These are phyloP conservation scores for Acacia pycnantha DNA, from an alignment of 331 rosid genomes.

Conservation along the genomic window DNA sequence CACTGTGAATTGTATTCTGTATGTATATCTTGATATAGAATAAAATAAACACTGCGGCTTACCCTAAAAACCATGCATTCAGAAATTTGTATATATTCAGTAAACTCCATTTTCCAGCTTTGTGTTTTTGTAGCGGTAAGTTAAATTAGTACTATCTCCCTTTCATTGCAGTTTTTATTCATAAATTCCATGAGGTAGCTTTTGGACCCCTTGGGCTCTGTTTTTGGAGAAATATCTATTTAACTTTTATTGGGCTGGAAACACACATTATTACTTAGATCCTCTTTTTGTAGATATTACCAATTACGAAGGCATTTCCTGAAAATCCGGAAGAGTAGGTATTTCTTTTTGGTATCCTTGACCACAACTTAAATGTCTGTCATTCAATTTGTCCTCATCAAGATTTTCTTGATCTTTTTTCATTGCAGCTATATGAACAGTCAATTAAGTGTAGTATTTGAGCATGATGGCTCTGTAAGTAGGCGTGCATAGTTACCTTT, in stretches of 20 bases:
- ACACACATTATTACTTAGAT: not conserved
- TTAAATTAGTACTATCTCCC: not conserved
- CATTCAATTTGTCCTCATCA: too few species aligned
- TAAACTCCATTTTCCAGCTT: not conserved
- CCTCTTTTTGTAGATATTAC: too few species aligned
- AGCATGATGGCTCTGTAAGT: too few species aligned
- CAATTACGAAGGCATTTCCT: too few species aligned
- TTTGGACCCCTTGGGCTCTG: not conserved
- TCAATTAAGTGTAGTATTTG: too few species aligned
- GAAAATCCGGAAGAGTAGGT: too few species aligned
- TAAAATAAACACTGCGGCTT: not conserved
- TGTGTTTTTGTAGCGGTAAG: not conserved
- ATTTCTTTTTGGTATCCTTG: too few species aligned
- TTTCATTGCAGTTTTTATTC: not conserved
- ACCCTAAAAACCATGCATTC: not conserved
- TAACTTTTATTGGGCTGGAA: not conserved
- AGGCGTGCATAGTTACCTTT: too few species aligned
- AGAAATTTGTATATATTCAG: not conserved
- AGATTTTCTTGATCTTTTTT: too few species aligned
- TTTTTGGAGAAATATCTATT: constrained; percentile 1
- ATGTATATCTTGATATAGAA: not conserved
- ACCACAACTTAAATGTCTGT: too few species aligned
- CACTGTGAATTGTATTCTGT: not conserved
- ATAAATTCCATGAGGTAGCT: not conserved
- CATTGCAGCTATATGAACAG: too few species aligned